Percentiles rank a stretch among this genome's conserved stretches.
These are phyloP conservation scores for Elsinoe perseae DNA, from an alignment of 2,329 filamentous ascomycete species.

Conservation along the genomic window DNA sequence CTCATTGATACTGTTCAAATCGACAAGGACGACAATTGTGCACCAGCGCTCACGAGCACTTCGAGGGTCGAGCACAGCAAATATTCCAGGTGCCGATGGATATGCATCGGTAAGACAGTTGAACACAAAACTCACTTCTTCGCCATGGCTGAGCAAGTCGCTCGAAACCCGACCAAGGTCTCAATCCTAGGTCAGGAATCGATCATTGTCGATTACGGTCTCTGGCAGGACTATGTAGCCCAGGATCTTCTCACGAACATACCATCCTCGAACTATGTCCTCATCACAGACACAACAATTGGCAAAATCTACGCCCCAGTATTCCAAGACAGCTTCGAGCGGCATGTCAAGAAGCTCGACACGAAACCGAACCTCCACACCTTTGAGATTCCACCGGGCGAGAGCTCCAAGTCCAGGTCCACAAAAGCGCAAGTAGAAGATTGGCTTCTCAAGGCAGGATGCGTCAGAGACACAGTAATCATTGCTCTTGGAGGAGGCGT, in stretches of 20 bases:
- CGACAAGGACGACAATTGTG: neutral
- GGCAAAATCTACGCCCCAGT: slow-evolving; percentile 68
- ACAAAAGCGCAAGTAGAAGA: slow-evolving; percentile 96
- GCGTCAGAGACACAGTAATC: slow-evolving; percentile 88
- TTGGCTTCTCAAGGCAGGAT: slow-evolving; percentile 89
- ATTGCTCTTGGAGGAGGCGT: slow-evolving; percentile 93
- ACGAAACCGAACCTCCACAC: slow-evolving; percentile 63
- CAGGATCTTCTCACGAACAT: slow-evolving; percentile 71
- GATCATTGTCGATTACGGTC: slow-evolving; percentile 84
- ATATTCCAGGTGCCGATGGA: too few relatives aligned
- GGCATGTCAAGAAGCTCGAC: slow-evolving; percentile 32
- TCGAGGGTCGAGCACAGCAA: too few relatives aligned
- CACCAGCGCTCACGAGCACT: neutral
- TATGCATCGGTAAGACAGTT: neutral
- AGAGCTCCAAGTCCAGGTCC: slow-evolving; percentile 85
- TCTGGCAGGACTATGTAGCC: slow-evolving; percentile 77
- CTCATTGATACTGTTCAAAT: neutral
- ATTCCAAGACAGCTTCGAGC: slow-evolving; percentile 61
- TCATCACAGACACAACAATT: slow-evolving; percentile 95
- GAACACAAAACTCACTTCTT: neutral
- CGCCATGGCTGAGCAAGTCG: slow-evolving; percentile 5
- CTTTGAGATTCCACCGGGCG: slow-evolving; percentile 80
- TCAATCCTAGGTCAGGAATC: slow-evolving; percentile 80
- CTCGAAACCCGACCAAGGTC: slow-evolving; percentile 49
- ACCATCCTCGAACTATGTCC: slow-evolving; percentile 82